A percentile compares a stretch with the other conserved stretches of the same genome.
These are phyloP conservation scores for Boletus pseudopeckii DNA, from an alignment of 768 basidiomycete species.

Conservation along the genomic window DNA sequence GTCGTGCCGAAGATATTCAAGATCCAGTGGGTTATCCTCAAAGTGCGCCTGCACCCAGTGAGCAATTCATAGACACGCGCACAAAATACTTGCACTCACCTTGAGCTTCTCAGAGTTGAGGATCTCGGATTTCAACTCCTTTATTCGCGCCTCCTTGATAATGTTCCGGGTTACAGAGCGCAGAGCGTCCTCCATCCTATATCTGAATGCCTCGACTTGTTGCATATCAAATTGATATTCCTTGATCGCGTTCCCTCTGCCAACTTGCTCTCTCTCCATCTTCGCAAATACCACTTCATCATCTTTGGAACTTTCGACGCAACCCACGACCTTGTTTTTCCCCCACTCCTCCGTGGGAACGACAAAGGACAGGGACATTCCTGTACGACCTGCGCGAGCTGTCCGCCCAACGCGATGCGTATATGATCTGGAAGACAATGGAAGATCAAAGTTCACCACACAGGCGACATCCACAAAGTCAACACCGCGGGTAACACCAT, in stretches of 20 bases:
- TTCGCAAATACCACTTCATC: constrained; percentile 67
- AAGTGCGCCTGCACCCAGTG: constrained; percentile 76
- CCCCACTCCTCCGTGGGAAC: constrained; percentile 68
- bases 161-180: constrained; percentile 82
- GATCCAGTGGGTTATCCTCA: constrained; percentile 91
- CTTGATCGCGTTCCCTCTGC: constrained; percentile 54
- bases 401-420: constrained; percentile 96
- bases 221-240: constrained; percentile 95
- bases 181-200: constrained; percentile 96
- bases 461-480: constrained; percentile 97
- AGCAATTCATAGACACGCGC: not conserved
- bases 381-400: constrained; percentile 91
- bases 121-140: constrained; percentile 91
- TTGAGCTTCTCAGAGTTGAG: constrained; percentile 96
- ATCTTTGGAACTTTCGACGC: constrained; percentile 61
- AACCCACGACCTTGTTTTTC: constrained; percentile 69
- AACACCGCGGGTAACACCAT: constrained; percentile 92
- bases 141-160: constrained; percentile 87
- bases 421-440: constrained; percentile 80
- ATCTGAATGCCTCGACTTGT: constrained; percentile 95
- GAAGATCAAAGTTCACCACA: constrained; percentile 98
- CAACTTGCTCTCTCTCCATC: constrained; percentile 75
- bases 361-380: constrained; percentile 88
- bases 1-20: constrained; percentile 91
- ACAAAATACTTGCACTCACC: constrained; percentile 41